Evolutionary conservation across 1,284 basidiomycete species (phyloP), one percentile per base, ranked within the genome.

Genomic region (Ceratobasidium sp.): DNA sequence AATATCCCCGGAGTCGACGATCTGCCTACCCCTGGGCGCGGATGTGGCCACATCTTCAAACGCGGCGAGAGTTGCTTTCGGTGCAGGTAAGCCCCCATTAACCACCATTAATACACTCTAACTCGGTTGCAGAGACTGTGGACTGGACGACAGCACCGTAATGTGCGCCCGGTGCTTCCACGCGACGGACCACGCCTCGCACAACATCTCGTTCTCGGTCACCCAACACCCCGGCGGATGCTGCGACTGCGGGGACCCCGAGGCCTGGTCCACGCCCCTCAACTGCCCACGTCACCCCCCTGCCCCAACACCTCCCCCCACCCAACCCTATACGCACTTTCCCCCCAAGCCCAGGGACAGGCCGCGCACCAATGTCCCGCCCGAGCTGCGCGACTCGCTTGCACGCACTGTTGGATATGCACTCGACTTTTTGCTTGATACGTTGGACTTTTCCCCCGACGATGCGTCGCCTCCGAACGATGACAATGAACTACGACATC

Each of bases 161-260:
- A 82, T 97, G 40, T 97, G 95, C 75, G 84, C 91, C 1, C 85
- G 86, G 55, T 97, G 95, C 78, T 98, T 95, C 79, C 88, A 92
- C 72, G 85, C 91, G 1, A 91, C 91, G 20, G 84, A 90, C 72
- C 95, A 97, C 76, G 81, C 82, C 42, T 88, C 87, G 40, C 95
- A 97, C 80, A 95, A 94, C 73, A 88, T 96, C 73, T 90, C 90
- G 71, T 96, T 96, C 80, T 93, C 93, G 77, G 90, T 94, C 71
- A 90, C 92, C 10, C 92, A 94, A 72, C 91, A 96, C 75, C 91
- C 92, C 0, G 92, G 93, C 8, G 91, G 93, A 2, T 94, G 92
- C 73, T 97, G 95, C 77, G 94, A 96, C 78, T 97, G 95, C 75
- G 93, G 94, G 22, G 94, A 96, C 75, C 82, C 85, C 29, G 91